These are phyloP conservation scores for Morella rubra DNA, from an alignment of 306 rosid species.

Conservation along the genomic window DNA sequence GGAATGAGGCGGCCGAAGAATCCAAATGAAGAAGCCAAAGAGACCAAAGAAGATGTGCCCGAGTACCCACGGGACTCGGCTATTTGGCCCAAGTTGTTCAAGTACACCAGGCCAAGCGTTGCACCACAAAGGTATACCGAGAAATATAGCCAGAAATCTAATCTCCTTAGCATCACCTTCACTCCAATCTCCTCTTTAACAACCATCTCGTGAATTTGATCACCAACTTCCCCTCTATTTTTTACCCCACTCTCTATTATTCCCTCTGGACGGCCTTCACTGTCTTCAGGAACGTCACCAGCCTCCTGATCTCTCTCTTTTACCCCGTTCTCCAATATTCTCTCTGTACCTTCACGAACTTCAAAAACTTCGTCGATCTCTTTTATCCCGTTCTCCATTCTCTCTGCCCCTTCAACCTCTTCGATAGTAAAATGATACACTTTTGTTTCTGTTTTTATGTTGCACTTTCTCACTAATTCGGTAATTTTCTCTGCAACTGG, in stretches of 20 bases:
- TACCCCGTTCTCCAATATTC: background rate
- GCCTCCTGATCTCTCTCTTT: too few relatives aligned
- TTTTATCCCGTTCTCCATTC: constrained; percentile 19
- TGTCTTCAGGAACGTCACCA: constrained; percentile 38
- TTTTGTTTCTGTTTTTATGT: constrained; percentile 40
- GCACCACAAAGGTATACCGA: constrained; percentile 63
- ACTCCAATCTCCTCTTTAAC: constrained; percentile 78
- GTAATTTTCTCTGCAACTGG: constrained; percentile 41
- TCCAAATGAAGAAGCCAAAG: constrained; percentile 79
- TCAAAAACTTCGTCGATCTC: constrained; percentile 24
- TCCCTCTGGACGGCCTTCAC: background rate
- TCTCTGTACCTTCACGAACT: background rate
- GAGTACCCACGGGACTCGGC: constrained; percentile 76
- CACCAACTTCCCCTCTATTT: constrained; percentile 22
- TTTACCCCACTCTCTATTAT: constrained; percentile 22
- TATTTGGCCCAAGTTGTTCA: constrained; percentile 91
- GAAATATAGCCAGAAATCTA: constrained; percentile 83
- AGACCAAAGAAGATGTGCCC: constrained; percentile 59
- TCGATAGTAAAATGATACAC: constrained; percentile 47
- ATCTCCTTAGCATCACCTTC: constrained; percentile 60
- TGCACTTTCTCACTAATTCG: constrained; percentile 27
- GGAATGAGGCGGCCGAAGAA: constrained; percentile 94
- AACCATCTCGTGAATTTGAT: background rate
- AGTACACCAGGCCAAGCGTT: constrained; percentile 75
- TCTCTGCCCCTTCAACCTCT: constrained; percentile 32